phyloP scores from a whole-genome alignment of 2,329 filamentous ascomycete genomes.

The Penicillium aurantiogriseum region DNA sequence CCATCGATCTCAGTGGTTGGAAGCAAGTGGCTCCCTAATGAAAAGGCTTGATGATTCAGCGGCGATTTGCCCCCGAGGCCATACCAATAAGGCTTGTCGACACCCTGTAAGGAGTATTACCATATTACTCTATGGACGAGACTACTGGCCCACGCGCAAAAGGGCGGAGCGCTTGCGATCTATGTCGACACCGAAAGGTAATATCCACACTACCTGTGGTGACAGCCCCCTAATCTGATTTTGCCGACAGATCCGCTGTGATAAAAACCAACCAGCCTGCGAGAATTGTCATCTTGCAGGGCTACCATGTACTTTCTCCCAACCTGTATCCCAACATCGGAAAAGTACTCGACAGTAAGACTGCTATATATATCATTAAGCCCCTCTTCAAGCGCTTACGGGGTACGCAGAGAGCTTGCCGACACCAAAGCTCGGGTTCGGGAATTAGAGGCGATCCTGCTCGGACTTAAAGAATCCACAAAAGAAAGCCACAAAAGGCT shows the following conservation, averaged over 20 bases:
- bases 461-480: conserved; percentile 5
- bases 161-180: conserved; percentile 7
- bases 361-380: background rate
- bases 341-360: conserved; percentile 24
- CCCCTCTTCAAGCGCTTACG: conserved; percentile 1
- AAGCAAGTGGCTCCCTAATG: background rate
- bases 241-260: conserved; percentile 26
- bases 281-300: conserved; percentile 24
- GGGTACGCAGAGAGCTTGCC: conserved; percentile 17
- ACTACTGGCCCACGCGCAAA: conserved; percentile 4
- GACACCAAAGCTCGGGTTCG: conserved; percentile 21
- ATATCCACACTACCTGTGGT: background rate
- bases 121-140: conserved; percentile 7
- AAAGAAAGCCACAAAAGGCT: background rate
- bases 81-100: background rate
- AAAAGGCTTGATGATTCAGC: conserved; percentile 7
- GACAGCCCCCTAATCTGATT: background rate
- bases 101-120: background rate
- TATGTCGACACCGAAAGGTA: conserved; percentile 12
- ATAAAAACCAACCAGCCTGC: conserved; percentile 24
- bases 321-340: conserved; percentile 8
- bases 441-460: conserved; percentile 19
- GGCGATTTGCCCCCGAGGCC: background rate
- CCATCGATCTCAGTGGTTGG: background rate
- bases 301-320: conserved; percentile 23